Evolutionary conservation across 177 flowering plant genomes (phyloP), one percentile per base, ranked within the genome.

Genomic region (Vitis hybrid): DNA sequence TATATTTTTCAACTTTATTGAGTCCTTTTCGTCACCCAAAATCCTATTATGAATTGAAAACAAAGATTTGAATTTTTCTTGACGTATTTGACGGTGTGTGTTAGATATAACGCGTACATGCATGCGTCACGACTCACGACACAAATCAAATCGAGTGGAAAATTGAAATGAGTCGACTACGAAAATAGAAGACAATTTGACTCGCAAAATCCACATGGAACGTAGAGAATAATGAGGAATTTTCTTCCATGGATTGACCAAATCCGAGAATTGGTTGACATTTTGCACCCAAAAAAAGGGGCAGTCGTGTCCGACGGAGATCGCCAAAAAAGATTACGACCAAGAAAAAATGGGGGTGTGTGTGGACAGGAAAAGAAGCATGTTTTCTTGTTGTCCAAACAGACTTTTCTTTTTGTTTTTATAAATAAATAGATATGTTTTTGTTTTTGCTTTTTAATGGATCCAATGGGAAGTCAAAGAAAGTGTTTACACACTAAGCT

Each of bases 391-490:
- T 72, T 65, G 70, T 72, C 70, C 17, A 22, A 7, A 24, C 11
- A 13, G 24, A 3, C 28, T 60, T 60, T 60, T 4, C 9, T 38
- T 38, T 38, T 38, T 38, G 47, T 60, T 73, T 1, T 59, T 65
- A 5, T 13, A 50, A 52, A 65, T 59, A 50, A 7, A 22, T 22
- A 59, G 28, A 3, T 28, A 54, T 19, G 59, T 53, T 14, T 58
- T 2, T 57, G 18, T 60, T n/a, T 54, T 62, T 65, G 11, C 14
- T 11, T 44, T 19, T 20, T 49, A 28, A 51, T 31, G 67, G 72
- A 58, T 18, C 76, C 76, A 73, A 56, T 73, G 57, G 49, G 18
- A 68, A 73, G 71, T 67, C 71, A 61, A 67, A 68, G 62, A 19
- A 67, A 44, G 66, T 52, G 67, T 59, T 60, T 62, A 44, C n/a